These are phyloP conservation scores for Buddleja alternifolia DNA, from an alignment of 257 asterid genomes.

Conservation along the genomic window DNA sequence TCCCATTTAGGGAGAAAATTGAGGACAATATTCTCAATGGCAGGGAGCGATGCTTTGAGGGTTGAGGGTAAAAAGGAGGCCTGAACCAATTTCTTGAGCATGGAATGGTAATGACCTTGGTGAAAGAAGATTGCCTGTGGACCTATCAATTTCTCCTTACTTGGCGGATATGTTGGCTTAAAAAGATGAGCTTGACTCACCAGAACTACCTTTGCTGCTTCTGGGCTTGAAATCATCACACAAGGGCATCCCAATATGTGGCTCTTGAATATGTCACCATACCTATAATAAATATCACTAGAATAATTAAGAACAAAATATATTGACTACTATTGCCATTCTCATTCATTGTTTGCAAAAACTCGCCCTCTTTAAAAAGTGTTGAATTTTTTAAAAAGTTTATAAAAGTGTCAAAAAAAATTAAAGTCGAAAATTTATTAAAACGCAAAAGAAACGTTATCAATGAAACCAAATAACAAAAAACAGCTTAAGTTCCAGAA, in stretches of 20 bases:
- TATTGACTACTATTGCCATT: too few relatives aligned
- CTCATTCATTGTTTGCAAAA: too few relatives aligned
- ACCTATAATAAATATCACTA: constrained; percentile 33
- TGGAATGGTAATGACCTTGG: constrained; percentile 58
- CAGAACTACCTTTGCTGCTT: constrained; percentile 59
- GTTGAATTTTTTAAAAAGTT: too few relatives aligned
- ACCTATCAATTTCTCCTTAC: constrained; percentile 65
- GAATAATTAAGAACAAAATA: not conserved
- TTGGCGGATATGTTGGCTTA: constrained; percentile 74
- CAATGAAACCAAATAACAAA: too few relatives aligned
- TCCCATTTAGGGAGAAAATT: constrained; percentile 51
- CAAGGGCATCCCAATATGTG: constrained; percentile 76
- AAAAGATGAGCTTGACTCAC: constrained; percentile 68
- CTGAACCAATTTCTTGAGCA: constrained; percentile 56
- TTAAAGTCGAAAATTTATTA: too few relatives aligned
- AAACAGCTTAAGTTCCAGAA: too few relatives aligned
- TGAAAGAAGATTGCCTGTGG: constrained; percentile 74
- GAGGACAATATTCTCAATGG: constrained; percentile 49
- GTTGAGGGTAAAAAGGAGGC: constrained; percentile 53
- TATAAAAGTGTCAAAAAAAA: too few relatives aligned
- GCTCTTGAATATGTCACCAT: constrained; percentile 71
- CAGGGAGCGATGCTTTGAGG: constrained; percentile 38
- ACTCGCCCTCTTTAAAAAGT: too few relatives aligned
- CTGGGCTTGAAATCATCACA: constrained; percentile 75
- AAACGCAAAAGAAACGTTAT: too few relatives aligned